Evolutionary conservation across 192 early-diverging fungal genomes (phyloP), one percentile per base, ranked within the genome.

Genomic region (Entomortierella beljakovae): DNA sequence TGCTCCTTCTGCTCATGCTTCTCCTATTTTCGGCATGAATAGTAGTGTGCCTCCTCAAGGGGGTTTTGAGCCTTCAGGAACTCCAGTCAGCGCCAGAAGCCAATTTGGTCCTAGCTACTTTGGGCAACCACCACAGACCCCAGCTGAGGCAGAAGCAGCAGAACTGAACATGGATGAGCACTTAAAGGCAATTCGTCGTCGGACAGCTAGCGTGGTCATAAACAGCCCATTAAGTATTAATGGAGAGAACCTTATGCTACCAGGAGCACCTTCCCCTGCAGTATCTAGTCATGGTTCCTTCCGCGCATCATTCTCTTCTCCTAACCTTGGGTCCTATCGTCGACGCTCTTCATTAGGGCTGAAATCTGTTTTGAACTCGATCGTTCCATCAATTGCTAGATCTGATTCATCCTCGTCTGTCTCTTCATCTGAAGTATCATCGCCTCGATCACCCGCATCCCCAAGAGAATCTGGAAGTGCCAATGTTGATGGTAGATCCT

Each of bases 131-230:
- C 56, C 35, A 1, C 60, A 58, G 46, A 64, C 34, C 11, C 55
- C 29, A 1, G 60, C 61, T 6, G 66, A 76, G 3, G 52, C 46
- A 3, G 34, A 48, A 1, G 35, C 61, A 2, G 58, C 73, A 9
- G 73, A 79, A 26, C 66, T 64, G 42, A 79, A 67, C 32, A 64
- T 79, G 67, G 74, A 79, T 16, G 74, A 79, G 32, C 67, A 69
- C 23, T 23, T 79, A 18, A 79, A 59, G 26, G 49, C 66, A 0
- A 22, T 79, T 16, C 74, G 74, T n/a, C 59, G 74, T 7, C 67
- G 66, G 11, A 61, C 71, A 0, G 65, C 55, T 56, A 64, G 51
- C 0, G 18, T 31, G 1, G 63, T 55, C 4, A 53, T 33, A 38
- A 57, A 31, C 3, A 67, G 52, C 37, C 37, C 6, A 40, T 40